Evolutionary conservation across 495 filamentous ascomycete species (phyloP).

Genomic region (Aspergillus mulundensis): DNA sequence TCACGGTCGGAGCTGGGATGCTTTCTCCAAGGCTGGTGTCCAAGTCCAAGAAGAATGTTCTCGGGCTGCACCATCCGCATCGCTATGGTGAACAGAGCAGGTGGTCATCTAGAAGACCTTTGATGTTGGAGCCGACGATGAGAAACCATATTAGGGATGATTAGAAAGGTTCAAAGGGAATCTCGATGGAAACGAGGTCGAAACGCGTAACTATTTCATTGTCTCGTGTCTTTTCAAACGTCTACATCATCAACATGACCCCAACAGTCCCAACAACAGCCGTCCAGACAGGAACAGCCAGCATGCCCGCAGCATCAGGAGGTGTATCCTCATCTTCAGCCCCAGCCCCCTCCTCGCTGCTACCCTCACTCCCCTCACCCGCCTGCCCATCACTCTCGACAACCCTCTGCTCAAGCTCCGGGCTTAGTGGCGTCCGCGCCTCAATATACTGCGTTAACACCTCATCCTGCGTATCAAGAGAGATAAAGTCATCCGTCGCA

Average conservation of each 20-base stretch:
- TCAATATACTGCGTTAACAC: constrained; percentile 3
- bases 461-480: constrained; percentile 4
- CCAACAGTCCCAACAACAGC: not conserved
- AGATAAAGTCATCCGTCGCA: constrained; percentile 1
- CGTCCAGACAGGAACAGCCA: constrained; percentile 2
- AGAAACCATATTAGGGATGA: no score
- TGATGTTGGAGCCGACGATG: no score
- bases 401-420: constrained; percentile 2
- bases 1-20: no score
- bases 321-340: not conserved
- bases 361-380: not conserved
- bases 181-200: no score
- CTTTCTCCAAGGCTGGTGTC: no score
- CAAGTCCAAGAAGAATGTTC: no score
- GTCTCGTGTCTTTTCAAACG: no score
- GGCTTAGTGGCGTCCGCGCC: not conserved
- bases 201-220: no score
- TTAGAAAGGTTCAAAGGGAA: no score
- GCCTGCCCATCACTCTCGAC: constrained; percentile 1
- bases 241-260: not conserved
- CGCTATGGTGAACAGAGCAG: no score
- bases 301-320: constrained; percentile 1
- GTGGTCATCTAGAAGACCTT: no score
- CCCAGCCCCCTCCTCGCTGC: not conserved
- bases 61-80: no score